Evolutionary conservation across 2,329 filamentous ascomycete genomes (phyloP).

Genomic region (Nemania bipapillata): DNA sequence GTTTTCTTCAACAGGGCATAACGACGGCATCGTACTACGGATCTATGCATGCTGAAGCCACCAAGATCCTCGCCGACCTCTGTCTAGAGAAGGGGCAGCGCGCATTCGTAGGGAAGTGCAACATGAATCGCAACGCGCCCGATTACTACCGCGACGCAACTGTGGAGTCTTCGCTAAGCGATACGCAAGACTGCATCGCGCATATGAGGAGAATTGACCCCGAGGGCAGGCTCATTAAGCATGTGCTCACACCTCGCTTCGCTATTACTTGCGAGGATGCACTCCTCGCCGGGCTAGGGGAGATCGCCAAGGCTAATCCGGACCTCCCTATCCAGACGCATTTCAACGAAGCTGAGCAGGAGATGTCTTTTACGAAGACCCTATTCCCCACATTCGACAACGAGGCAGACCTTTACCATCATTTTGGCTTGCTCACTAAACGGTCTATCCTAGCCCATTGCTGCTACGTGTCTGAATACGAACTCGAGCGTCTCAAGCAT

Average conservation of each 20-base stretch:
- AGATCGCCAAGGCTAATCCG: conserved; percentile 60
- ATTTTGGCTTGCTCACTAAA: conserved; percentile 64
- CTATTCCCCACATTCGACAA: conserved; percentile 67
- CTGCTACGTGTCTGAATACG: conserved; percentile 68
- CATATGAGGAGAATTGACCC: conserved; percentile 61
- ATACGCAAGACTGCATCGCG: conserved; percentile 62
- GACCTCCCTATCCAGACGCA: conserved; percentile 71
- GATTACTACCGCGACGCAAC: conserved; percentile 63
- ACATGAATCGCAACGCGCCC: conserved; percentile 68
- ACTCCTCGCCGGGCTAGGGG: conserved; percentile 66
- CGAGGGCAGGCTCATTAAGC: conserved; percentile 56
- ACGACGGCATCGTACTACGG: conserved; percentile 72
- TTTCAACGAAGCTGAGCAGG: conserved; percentile 72
- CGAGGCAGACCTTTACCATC: conserved; percentile 69
- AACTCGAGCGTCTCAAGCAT: conserved; percentile 60
- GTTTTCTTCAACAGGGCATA: conserved; percentile 69
- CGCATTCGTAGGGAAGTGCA: conserved; percentile 71
- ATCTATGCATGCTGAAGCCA: conserved; percentile 66
- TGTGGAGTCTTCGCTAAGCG: conserved; percentile 59
- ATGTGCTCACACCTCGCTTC: conserved; percentile 68
- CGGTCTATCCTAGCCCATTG: conserved; percentile 74
- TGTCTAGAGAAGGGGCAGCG: conserved; percentile 66
- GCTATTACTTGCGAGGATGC: conserved; percentile 68
- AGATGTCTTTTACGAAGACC: conserved; percentile 64
- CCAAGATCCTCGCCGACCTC: conserved; percentile 65